These are phyloP conservation scores for Suhomyces chickasaworum DNA, from an alignment of 1,139 yeast genomes.

Conservation along the genomic window DNA sequence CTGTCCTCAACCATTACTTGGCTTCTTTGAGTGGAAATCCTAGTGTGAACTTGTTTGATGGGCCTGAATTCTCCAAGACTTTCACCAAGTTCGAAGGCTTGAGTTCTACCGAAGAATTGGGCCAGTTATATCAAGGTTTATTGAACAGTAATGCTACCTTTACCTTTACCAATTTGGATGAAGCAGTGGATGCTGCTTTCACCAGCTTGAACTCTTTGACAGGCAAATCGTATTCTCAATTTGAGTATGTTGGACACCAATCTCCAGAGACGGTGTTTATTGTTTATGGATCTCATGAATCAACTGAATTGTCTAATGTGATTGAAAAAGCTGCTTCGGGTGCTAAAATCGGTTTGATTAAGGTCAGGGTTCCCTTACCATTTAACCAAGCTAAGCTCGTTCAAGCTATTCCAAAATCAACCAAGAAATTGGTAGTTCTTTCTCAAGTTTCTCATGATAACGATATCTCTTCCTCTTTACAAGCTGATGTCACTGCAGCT, in stretches of 20 bases:
- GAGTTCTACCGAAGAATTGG: conserved; percentile 48
- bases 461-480: conserved; percentile 46
- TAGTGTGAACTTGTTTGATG: conserved; percentile 76
- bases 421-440: conserved; percentile 64
- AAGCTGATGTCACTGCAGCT: conserved; percentile 74
- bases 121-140: conserved; percentile 43
- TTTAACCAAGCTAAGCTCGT: conserved; percentile 66
- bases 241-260: conserved; percentile 68
- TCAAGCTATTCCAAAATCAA: conserved; percentile 56
- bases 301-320: conserved; percentile 53
- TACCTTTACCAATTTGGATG: conserved; percentile 33
- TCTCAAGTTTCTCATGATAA: conserved; percentile 48
- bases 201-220: conserved; percentile 55
- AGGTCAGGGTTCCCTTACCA: conserved; percentile 78
- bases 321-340: conserved; percentile 36
- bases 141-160: conserved; percentile 26
- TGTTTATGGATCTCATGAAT: conserved; percentile 71
- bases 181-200: conserved; percentile 46
- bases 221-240: conserved; percentile 62
- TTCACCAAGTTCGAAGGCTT: conserved; percentile 52
- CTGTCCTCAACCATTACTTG: conserved; percentile 67
- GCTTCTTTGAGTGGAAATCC: conserved; percentile 58
- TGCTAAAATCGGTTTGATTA: conserved; percentile 60
- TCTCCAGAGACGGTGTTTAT: conserved; percentile 74
- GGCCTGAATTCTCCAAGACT: conserved; percentile 64